These are phyloP conservation scores for Colletotrichum higginsianum DNA, from an alignment of 2,329 filamentous ascomycete genomes.

Conservation along the genomic window DNA sequence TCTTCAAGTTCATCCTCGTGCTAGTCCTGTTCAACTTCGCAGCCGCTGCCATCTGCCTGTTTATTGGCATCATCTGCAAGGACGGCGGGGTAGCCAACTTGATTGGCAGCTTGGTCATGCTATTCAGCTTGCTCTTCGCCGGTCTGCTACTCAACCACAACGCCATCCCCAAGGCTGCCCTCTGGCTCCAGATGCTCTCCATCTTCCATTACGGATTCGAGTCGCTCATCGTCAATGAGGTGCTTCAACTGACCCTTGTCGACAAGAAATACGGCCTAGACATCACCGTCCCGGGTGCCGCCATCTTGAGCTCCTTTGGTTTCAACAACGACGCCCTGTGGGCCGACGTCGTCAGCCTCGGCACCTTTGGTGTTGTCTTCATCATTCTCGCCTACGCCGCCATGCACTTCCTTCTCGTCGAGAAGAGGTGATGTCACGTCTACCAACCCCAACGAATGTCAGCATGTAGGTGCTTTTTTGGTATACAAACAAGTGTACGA, in stretches of 20 bases:
- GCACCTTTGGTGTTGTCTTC: slow-evolving; percentile 85
- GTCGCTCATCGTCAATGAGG: slow-evolving; percentile 96
- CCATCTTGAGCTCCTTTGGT: slow-evolving; percentile 94
- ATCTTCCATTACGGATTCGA: slow-evolving; percentile 99
- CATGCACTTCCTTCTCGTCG: slow-evolving; percentile 94
- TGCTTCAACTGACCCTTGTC: slow-evolving; percentile 87
- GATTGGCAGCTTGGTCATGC: slow-evolving; percentile 95
- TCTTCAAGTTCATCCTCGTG: slow-evolving; percentile 92
- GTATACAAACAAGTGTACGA: slow-evolving; percentile 39
- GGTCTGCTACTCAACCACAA: slow-evolving; percentile 95
- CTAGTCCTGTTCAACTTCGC: slow-evolving; percentile 97
- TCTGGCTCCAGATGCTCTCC: slow-evolving; percentile 93
- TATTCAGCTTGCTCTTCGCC: slow-evolving; percentile 95
- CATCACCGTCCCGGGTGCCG: slow-evolving; percentile 94
- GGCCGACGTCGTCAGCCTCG: slow-evolving; percentile 86
- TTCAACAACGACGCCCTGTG: slow-evolving; percentile 91
- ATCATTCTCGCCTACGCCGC: slow-evolving; percentile 90
- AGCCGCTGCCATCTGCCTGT: slow-evolving; percentile 92
- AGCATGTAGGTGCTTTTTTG: slow-evolving; percentile 2
- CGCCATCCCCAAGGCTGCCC: slow-evolving; percentile 85
- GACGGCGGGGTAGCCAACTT: slow-evolving; percentile 93
- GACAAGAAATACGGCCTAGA: slow-evolving; percentile 97
- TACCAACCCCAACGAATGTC: too few relatives aligned
- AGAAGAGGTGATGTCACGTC: slow-evolving; percentile 76
- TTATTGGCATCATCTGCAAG: slow-evolving; percentile 95